Evolutionary conservation across 768 basidiomycete species (phyloP), one percentile per base, ranked within the genome.

Genomic region (Hebeloma cylindrosporum): DNA sequence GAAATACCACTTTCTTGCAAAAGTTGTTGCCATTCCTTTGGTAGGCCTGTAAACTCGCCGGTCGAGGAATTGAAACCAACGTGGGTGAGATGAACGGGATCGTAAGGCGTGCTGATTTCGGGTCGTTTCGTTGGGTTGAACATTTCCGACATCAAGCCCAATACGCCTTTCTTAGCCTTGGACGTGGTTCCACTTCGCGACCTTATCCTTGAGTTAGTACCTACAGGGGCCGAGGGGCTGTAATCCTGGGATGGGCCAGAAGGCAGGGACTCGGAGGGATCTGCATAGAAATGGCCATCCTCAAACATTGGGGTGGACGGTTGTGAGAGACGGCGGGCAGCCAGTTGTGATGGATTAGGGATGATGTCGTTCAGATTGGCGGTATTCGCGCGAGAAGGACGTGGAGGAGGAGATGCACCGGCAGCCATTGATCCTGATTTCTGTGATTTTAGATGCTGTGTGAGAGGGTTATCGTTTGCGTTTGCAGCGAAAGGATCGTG

Each of bases 11-110:
- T 91, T 64, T 97, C 93, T 66, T 92, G 91, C 36, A 99, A 68
- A 4, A 97, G 77, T 64, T 97, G 92, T 61, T 99, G 96, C 96
- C 96, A 99, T 71, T 98, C 95, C 66, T 95, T 95, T 2, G 96
- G 96, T 23, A 99, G 75, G 2, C 96, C 96, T 7, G 92, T 93
- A 70, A 94, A 98, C 69, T 99, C 95, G 47, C 96, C 96, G 0
- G 95, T 98, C 45, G 92, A 95, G 5, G 91, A 90, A 67, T 99
- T 97, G 82, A 97, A 98, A 48, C 95, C 95, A 62, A 99, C 96
- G 63, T 99, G 96, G 2, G 96, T 98, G 59, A 99, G 86, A 71
- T 98, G 95, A 28, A 98, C 95, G 23, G 96, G 96, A 68, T 99
- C 96, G 64, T 95, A 98, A 0, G 96, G 96, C 0, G 93, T 94